A percentile compares a stretch with the other conserved stretches of the same genome.
phyloP scores from a whole-genome alignment of 108 stramenopile genomes.

The Heterococcus sp. region DNA sequence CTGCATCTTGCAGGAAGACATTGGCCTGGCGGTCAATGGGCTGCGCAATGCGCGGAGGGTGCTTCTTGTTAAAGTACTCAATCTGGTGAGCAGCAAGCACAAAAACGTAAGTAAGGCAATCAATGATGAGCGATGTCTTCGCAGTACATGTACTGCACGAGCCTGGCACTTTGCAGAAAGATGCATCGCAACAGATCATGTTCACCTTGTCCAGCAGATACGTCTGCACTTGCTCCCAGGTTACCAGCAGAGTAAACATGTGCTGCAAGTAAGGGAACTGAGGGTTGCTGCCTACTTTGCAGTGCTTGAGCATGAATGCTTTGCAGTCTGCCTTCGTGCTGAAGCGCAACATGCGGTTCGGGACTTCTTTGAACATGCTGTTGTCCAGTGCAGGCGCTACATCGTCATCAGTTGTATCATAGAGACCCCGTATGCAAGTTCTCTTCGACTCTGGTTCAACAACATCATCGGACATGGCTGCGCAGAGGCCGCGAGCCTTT shows the following conservation, averaged over 20 bases:
- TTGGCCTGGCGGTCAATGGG: constrained; percentile 8
- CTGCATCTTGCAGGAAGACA: constrained; percentile 36
- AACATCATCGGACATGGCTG: too few relatives aligned
- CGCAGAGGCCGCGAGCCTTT: too few relatives aligned
- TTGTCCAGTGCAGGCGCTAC: constrained; percentile 29
- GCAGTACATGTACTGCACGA: too few relatives aligned
- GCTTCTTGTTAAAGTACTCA: neutral
- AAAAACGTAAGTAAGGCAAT: too few relatives aligned
- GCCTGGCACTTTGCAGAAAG: too few relatives aligned
- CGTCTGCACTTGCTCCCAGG: constrained; percentile 51
- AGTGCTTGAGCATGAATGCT: constrained; percentile 48
- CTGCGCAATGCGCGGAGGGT: neutral
- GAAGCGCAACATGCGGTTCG: constrained; percentile 49
- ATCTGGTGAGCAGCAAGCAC: neutral
- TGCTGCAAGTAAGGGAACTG: constrained; percentile 58
- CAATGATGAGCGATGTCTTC: too few relatives aligned
- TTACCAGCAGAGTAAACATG: constrained; percentile 56
- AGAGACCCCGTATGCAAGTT: constrained; percentile 34
- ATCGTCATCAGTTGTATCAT: constrained; percentile 24
- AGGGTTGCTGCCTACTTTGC: constrained; percentile 52
- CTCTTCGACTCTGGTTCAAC: too few relatives aligned
- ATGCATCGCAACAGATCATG: neutral
- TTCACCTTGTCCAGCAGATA: constrained; percentile 43
- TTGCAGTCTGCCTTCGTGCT: constrained; percentile 39
- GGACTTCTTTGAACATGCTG: constrained; percentile 45